phyloP scores from a whole-genome alignment of 129 eudicot species.

The Flaveria ramosissima region DNA sequence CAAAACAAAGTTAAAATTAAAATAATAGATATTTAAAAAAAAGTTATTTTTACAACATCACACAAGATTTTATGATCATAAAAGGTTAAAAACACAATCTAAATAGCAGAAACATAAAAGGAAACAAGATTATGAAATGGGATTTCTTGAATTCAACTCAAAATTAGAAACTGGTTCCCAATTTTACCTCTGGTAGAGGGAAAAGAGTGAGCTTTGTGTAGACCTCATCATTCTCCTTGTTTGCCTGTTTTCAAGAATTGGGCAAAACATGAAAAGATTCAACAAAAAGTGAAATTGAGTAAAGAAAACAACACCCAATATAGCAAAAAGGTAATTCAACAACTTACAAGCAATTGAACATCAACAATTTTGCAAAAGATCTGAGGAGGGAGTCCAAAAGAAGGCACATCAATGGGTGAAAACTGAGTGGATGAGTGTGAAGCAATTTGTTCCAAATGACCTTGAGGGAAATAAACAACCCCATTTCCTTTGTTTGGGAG shows the following conservation, averaged over 20 bases:
- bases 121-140: constrained; percentile 25
- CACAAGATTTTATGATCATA: constrained; percentile 11
- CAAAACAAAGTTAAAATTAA: constrained; percentile 15
- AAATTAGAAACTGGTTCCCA: constrained; percentile 1
- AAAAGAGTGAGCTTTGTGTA: constrained; percentile 77
- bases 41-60: neutral
- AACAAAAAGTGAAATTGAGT: constrained; percentile 14
- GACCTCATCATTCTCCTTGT: constrained; percentile 91
- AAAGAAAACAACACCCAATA: constrained; percentile 20
- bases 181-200: constrained; percentile 71
- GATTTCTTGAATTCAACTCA: constrained; percentile 12
- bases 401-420: constrained; percentile 66
- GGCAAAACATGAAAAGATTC: constrained; percentile 18
- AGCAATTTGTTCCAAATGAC: constrained; percentile 80
- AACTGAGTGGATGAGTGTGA: constrained; percentile 57
- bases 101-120: constrained; percentile 25
- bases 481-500: constrained; percentile 84
- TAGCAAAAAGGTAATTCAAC: constrained; percentile 7
- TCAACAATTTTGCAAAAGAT: constrained; percentile 81
- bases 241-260: constrained; percentile 60
- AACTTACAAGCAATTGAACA: constrained; percentile 80
- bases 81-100: constrained; percentile 7
- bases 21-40: neutral
- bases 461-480: constrained; percentile 89
- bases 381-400: constrained; percentile 75